phyloP scores from a whole-genome alignment of 257 asterid species.

The Solanum chiquidenum region DNA sequence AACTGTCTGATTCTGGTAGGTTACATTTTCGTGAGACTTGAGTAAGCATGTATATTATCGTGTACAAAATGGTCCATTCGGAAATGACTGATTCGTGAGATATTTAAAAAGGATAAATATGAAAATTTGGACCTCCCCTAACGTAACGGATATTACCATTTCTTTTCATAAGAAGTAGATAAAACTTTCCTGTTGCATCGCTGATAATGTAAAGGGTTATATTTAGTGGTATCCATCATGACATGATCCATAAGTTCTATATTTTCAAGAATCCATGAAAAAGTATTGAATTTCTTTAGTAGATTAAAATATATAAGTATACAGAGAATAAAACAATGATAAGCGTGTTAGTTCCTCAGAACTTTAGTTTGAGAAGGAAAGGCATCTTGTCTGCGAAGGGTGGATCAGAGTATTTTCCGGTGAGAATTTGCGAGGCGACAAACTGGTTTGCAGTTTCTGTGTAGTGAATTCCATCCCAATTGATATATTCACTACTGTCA shows the following conservation, averaged over 20 bases:
- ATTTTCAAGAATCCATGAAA: not conserved
- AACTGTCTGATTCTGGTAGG: conserved; percentile 12
- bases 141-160: not conserved
- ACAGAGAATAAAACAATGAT: conserved; percentile 2
- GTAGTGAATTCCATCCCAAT: conserved; percentile 94
- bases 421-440: conserved; percentile 65
- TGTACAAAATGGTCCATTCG: conserved; percentile 13
- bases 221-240: not conserved
- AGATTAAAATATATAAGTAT: not conserved
- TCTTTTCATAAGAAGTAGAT: not conserved
- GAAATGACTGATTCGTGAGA: conserved; percentile 6
- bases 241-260: not conserved
- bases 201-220: not conserved
- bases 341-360: conserved; percentile 14
- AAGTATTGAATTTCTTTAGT: not conserved
- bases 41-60: conserved; percentile 32
- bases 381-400: conserved; percentile 78
- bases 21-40: conserved; percentile 20
- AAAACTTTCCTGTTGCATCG: not conserved
- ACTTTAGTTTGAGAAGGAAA: conserved; percentile 56
- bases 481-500: conserved; percentile 66
- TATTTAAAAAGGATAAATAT: conserved; percentile 1
- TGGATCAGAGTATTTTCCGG: conserved; percentile 85
- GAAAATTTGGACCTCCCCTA: not conserved
- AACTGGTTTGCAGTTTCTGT: conserved; percentile 87